phyloP scores from a whole-genome alignment of 108 stramenopile species.

The Skeletonema tropicum region DNA sequence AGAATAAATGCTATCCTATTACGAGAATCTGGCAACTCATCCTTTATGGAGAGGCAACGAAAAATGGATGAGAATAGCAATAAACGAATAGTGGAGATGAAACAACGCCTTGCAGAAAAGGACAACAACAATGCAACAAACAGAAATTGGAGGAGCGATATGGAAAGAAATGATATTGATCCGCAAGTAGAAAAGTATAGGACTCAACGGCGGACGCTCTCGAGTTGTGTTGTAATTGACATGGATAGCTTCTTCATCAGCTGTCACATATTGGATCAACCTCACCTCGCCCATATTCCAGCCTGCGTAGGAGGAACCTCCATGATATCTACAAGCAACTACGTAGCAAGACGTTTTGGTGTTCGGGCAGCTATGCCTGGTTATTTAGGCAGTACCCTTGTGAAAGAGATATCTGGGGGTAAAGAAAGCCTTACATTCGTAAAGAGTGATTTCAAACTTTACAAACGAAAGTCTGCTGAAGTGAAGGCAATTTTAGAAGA shows the following conservation, averaged over 20 bases:
- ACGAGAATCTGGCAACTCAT: slow-evolving; percentile 73
- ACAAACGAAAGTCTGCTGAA: slow-evolving; percentile 71
- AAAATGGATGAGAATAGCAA: slow-evolving; percentile 69
- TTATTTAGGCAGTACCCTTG: slow-evolving; percentile 90
- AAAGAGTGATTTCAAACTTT: slow-evolving; percentile 79
- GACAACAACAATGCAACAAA: slow-evolving; percentile 12
- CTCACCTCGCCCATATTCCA: slow-evolving; percentile 87
- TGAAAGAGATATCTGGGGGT: slow-evolving; percentile 72
- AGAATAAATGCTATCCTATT: slow-evolving; percentile 78
- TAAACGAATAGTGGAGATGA: slow-evolving; percentile 53
- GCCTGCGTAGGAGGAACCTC: slow-evolving; percentile 82
- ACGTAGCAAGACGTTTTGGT: slow-evolving; percentile 90
- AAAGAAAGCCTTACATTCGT: slow-evolving; percentile 72
- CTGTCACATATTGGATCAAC: slow-evolving; percentile 80
- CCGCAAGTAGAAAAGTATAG: slow-evolving; percentile 21
- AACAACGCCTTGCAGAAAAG: slow-evolving; percentile 34
- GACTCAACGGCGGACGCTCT: slow-evolving; percentile 34
- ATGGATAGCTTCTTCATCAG: slow-evolving; percentile 95
- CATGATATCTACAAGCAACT: slow-evolving; percentile 96
- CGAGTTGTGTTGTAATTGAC: slow-evolving; percentile 90
- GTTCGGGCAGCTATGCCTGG: slow-evolving; percentile 99
- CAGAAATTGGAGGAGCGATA: slow-evolving; percentile 40
- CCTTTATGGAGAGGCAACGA: slow-evolving; percentile 74
- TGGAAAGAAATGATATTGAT: slow-evolving; percentile 21
- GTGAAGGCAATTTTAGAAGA: slow-evolving; percentile 74